A percentile compares a stretch with the other conserved stretches of the same genome.
phyloP scores from a whole-genome alignment of 163 green algal genomes.

The Chlamydomonas reinhardtii region DNA sequence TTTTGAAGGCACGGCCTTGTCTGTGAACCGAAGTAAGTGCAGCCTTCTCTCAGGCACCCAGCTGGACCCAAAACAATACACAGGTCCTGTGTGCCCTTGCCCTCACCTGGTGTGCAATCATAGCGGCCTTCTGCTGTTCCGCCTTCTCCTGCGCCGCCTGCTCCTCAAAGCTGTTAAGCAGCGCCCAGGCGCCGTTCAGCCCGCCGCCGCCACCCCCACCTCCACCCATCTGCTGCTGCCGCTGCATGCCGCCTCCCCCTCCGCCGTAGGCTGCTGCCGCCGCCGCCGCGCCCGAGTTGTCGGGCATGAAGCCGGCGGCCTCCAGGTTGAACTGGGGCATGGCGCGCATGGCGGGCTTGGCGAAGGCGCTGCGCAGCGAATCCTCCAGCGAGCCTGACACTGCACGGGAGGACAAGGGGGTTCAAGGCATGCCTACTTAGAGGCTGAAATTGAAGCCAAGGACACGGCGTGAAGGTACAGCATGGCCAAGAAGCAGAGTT shows the following conservation, averaged over 20 bases:
- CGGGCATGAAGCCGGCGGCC: conserved; percentile 38
- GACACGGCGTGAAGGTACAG: no score
- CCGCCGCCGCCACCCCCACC: conserved; percentile 1
- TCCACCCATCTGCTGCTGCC: not conserved
- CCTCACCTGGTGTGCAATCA: conserved; percentile 30
- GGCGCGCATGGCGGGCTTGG: conserved; percentile 20
- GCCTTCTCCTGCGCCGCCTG: conserved; percentile 37
- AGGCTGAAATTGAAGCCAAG: not conserved
- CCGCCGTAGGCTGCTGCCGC: conserved; percentile 1
- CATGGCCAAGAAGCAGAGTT: not conserved
- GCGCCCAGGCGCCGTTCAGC: conserved; percentile 16
- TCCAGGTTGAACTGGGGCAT: conserved; percentile 8
- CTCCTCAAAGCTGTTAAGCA: conserved; percentile 48
- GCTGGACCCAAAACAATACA: no score
- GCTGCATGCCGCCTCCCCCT: not conserved
- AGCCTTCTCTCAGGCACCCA: no score
- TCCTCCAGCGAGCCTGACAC: conserved; percentile 38
- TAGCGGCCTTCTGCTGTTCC: conserved; percentile 32
- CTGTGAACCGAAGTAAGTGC: no score
- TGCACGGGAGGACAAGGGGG: not conserved
- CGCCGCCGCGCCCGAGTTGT: conserved; percentile 18
- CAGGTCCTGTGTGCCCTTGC: no score
- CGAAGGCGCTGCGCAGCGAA: conserved; percentile 14
- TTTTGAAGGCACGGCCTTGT: no score
- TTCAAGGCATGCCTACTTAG: no score